Conservation (phyloP, 768 basidiomycete genomes). For the Leccinum variicolor region DNA sequence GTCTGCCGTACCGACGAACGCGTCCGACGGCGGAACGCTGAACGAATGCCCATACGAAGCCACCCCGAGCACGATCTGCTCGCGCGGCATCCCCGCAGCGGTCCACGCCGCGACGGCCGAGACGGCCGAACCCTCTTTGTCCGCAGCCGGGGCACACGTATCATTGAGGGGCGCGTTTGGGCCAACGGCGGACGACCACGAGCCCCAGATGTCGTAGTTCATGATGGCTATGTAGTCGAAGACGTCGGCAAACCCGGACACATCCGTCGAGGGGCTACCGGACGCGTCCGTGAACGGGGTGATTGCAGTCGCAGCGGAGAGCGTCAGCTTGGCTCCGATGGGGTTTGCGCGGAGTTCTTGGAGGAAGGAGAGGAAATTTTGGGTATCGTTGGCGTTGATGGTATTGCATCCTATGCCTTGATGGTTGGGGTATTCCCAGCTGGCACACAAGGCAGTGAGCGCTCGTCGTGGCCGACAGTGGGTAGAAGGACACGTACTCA, state of each 20-base stretch:
- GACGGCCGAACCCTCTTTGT: slow-evolving; percentile 71
- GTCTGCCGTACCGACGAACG: slow-evolving; percentile 34
- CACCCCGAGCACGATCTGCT: slow-evolving; percentile 76
- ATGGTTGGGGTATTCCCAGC: slow-evolving; percentile 81
- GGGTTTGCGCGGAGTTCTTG: slow-evolving; percentile 57
- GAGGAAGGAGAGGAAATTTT: slow-evolving; percentile 79
- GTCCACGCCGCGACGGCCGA: slow-evolving; percentile 73
- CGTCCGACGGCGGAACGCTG: slow-evolving; percentile 36
- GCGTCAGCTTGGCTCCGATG: slow-evolving; percentile 48
- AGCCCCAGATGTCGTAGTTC: slow-evolving; percentile 60
- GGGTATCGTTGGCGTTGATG: slow-evolving; percentile 52
- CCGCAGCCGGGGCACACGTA: slow-evolving; percentile 56
- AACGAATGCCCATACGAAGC: slow-evolving; percentile 77
- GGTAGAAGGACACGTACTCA: slow-evolving; percentile 3
- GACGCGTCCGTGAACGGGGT: slow-evolving; percentile 58
- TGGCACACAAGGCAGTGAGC: slow-evolving; percentile 29
- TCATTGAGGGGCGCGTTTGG: slow-evolving; percentile 83
- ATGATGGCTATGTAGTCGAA: slow-evolving; percentile 62
- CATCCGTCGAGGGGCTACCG: slow-evolving; percentile 48
- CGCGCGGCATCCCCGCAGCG: slow-evolving; percentile 66
- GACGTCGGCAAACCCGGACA: slow-evolving; percentile 66
- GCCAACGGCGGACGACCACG: slow-evolving; percentile 36
- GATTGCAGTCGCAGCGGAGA: slow-evolving; percentile 65
- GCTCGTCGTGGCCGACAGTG: background rate
- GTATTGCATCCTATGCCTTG: slow-evolving; percentile 67